Evolutionary conservation across 2,329 filamentous ascomycete genomes (phyloP).

Genomic region (Fusarium longipes): DNA sequence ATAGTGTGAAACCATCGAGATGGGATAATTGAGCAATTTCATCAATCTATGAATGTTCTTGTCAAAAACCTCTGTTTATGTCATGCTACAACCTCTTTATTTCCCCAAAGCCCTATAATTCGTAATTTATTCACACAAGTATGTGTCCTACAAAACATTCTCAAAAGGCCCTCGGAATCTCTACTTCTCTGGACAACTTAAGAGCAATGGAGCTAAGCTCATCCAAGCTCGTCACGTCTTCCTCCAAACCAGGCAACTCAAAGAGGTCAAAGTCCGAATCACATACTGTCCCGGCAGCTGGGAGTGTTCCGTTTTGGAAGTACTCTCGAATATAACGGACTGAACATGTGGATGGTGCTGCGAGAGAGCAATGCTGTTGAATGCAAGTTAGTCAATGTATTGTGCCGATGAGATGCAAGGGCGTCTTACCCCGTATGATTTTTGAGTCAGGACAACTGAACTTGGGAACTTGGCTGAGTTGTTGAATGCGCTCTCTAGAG

Average conservation of each 20-base stretch:
- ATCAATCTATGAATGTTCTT: neutral
- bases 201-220: conserved; percentile 36
- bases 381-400: neutral
- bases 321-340: conserved; percentile 56
- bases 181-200: conserved; percentile 27
- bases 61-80: neutral
- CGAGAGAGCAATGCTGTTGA: conserved; percentile 61
- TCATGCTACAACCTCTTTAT: neutral
- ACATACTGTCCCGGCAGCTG: conserved; percentile 58
- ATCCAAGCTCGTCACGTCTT: conserved; percentile 21
- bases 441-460: conserved; percentile 60
- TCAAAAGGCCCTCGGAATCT: conserved; percentile 35
- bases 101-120: no score
- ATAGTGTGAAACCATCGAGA: neutral
- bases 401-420: no score
- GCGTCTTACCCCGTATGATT: conserved; percentile 61
- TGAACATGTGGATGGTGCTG: conserved; percentile 59
- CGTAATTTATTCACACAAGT: neutral
- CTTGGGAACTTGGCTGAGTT: conserved; percentile 58
- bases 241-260: conserved; percentile 40
- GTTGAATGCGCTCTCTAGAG: conserved; percentile 57
- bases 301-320: conserved; percentile 60
- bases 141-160: neutral
- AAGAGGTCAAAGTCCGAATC: conserved; percentile 59
- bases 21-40: neutral